Evolutionary conservation across 768 basidiomycete genomes (phyloP).

Genomic region (Panus rudis): DNA sequence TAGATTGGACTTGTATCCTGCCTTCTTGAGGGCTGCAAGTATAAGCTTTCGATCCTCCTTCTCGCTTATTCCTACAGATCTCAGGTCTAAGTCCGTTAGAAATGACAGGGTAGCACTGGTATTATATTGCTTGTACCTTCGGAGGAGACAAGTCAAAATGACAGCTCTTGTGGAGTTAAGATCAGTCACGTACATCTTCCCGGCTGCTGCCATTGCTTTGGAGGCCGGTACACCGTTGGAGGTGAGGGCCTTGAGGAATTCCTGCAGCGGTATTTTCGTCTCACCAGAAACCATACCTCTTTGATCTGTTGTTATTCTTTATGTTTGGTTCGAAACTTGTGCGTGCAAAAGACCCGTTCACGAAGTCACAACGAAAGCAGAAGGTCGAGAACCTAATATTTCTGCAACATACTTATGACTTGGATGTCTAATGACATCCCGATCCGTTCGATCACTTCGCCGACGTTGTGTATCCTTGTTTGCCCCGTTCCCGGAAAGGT

Average conservation of each 20-base stretch:
- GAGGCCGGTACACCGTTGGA: conserved; percentile 46
- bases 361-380: neutral
- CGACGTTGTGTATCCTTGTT: too few relatives aligned
- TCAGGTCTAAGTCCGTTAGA: conserved; percentile 55
- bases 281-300: conserved; percentile 22
- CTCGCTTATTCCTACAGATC: conserved; percentile 48
- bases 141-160: conserved; percentile 13
- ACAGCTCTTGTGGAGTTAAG: neutral
- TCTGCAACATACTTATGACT: too few relatives aligned
- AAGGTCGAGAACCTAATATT: neutral
- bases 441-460: too few relatives aligned
- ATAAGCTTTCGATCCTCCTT: conserved; percentile 60
- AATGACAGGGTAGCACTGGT: conserved; percentile 49
- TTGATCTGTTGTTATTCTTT: neutral
- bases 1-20: conserved; percentile 40
- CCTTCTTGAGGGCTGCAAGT: conserved; percentile 53
- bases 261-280: conserved; percentile 51
- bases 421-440: too few relatives aligned
- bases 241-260: conserved; percentile 62
- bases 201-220: conserved; percentile 64
- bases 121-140: conserved; percentile 68
- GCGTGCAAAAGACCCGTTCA: too few relatives aligned
- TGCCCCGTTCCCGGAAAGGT: too few relatives aligned
- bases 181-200: conserved; percentile 70
- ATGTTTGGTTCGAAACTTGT: neutral